Evolutionary conservation across 306 rosid genomes (phyloP).

Genomic region (Quercus cerris): DNA sequence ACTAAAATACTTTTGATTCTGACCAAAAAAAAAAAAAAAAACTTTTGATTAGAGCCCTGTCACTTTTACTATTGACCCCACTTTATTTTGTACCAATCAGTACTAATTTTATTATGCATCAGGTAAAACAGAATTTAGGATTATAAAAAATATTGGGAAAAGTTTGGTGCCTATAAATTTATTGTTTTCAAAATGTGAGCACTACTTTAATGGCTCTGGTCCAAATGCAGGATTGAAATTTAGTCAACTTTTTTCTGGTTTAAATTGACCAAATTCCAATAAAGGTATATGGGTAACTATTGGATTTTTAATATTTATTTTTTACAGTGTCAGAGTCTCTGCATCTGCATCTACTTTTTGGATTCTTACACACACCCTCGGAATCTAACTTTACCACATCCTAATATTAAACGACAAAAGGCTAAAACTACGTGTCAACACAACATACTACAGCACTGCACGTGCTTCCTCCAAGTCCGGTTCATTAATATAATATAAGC

Average conservation of each 20-base stretch:
- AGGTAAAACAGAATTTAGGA: too few species aligned
- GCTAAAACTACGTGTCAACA: constrained; percentile 28
- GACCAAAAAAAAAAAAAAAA: too few species aligned
- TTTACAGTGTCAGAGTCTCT: constrained; percentile 24
- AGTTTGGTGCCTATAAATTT: too few species aligned
- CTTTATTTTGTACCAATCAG: too few species aligned
- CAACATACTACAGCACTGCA: constrained; percentile 43
- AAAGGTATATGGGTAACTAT: constrained; percentile 25
- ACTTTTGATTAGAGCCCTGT: too few species aligned
- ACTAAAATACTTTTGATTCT: too few species aligned
- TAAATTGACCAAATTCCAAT: constrained; percentile 30
- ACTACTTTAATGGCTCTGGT: background rate
- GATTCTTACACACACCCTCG: constrained; percentile 11
- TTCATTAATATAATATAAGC: constrained; percentile 27
- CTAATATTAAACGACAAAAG: constrained; percentile 66
- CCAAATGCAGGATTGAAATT: background rate
- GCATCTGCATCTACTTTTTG: constrained; percentile 30
- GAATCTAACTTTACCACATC: constrained; percentile 51
- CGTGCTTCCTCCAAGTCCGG: constrained; percentile 53
- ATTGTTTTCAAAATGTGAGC: too few species aligned
- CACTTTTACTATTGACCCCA: too few species aligned
- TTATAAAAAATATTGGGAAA: too few species aligned
- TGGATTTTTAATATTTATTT: constrained; percentile 9
- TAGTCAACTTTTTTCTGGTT: background rate
- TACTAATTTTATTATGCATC: too few species aligned